phyloP scores from a whole-genome alignment of 306 rosid species.

The Boehmeria nivea region DNA sequence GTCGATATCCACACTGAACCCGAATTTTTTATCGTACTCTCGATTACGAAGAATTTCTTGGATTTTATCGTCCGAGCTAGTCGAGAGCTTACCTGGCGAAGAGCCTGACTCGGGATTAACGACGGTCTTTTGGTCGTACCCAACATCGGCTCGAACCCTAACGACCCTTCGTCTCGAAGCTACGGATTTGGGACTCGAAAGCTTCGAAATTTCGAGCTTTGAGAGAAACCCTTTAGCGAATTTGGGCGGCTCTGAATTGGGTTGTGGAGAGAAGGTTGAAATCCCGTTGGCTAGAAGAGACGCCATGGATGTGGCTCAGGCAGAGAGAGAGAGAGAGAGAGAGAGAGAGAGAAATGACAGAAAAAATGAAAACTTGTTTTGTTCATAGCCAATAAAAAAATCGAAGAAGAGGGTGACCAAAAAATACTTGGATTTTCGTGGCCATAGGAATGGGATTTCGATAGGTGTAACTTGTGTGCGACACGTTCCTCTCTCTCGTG shows the following conservation, averaged over 20 bases:
- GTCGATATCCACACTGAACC: constrained; percentile 61
- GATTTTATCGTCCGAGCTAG: constrained; percentile 50
- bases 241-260: constrained; percentile 30
- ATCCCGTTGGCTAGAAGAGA: constrained; percentile 61
- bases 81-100: constrained; percentile 31
- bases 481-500: constrained; percentile 17
- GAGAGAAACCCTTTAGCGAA: constrained; percentile 26
- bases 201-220: constrained; percentile 27
- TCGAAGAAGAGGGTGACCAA: neutral
- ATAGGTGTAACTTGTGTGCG: constrained; percentile 17
- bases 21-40: constrained; percentile 71
- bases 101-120: constrained; percentile 14
- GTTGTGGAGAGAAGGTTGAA: constrained; percentile 49
- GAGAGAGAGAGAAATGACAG: neutral
- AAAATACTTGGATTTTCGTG: neutral
- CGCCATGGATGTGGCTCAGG: constrained; percentile 47
- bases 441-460: constrained; percentile 12
- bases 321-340: neutral
- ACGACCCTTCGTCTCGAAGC: constrained; percentile 20
- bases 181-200: constrained; percentile 15
- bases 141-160: constrained; percentile 56
- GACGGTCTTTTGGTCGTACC: constrained; percentile 29
- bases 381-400: neutral
- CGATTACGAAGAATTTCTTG: constrained; percentile 76
- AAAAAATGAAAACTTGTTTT: neutral